These are phyloP conservation scores for Aspergillus sp. DNA, from an alignment of 2,329 filamentous ascomycete species.

Conservation along the genomic window DNA sequence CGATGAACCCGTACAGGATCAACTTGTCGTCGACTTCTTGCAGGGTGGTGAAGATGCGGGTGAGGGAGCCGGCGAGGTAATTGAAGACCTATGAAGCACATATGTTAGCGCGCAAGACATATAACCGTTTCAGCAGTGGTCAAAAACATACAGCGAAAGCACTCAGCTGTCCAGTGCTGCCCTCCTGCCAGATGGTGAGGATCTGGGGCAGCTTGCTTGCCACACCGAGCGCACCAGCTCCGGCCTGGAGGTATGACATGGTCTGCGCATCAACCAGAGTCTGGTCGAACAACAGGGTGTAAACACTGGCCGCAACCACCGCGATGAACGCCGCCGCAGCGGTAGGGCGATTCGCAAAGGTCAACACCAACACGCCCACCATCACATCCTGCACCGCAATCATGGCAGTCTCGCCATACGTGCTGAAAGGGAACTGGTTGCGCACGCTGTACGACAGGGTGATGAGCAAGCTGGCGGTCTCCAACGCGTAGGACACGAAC, in stretches of 20 bases:
- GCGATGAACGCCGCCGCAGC: constrained; percentile 77
- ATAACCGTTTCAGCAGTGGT: not conserved
- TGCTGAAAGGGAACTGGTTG: constrained; percentile 91
- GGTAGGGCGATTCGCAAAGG: constrained; percentile 69
- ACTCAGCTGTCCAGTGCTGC: constrained; percentile 90
- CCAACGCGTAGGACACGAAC: constrained; percentile 88
- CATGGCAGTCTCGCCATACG: constrained; percentile 90
- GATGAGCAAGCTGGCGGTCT: constrained; percentile 85
- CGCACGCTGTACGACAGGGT: constrained; percentile 89
- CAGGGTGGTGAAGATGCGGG: constrained; percentile 94
- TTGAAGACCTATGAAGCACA: constrained; percentile 76
- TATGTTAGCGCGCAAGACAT: constrained; percentile 1
- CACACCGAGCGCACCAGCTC: constrained; percentile 77
- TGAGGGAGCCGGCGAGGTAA: constrained; percentile 88
- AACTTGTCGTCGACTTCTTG: constrained; percentile 97
- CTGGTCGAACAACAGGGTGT: constrained; percentile 65
- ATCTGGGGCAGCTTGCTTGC: constrained; percentile 96
- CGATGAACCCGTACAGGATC: constrained; percentile 91
- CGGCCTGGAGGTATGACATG: constrained; percentile 76
- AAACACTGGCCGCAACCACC: constrained; percentile 66
- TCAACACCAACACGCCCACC: constrained; percentile 82
- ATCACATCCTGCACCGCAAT: constrained; percentile 91
- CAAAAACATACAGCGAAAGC: constrained; percentile 78
- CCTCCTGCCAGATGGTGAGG: constrained; percentile 76
- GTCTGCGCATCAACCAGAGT: constrained; percentile 64